Evolutionary conservation across 148 eudicot genomes (phyloP).

Genomic region (Rhododendron ovatum): DNA sequence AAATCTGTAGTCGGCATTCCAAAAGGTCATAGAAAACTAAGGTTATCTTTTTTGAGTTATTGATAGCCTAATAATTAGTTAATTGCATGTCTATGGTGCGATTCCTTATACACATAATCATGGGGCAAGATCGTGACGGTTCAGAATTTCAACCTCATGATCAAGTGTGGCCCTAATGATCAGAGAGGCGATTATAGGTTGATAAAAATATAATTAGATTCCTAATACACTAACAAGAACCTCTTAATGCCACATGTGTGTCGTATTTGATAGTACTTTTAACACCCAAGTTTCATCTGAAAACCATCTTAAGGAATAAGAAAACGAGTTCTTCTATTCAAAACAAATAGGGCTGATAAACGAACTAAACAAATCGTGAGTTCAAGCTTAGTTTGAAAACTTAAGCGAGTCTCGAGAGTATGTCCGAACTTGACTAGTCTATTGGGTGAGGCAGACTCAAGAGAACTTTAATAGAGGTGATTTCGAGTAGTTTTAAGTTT

Average conservation of each 20-base stretch:
- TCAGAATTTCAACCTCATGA: background rate
- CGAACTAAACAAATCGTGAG: background rate
- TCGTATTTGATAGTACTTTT: background rate
- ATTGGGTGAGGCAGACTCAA: too few relatives aligned
- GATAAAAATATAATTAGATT: background rate
- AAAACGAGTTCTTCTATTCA: background rate
- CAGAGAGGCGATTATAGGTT: background rate
- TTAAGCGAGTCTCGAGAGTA: too few relatives aligned
- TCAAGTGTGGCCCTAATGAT: background rate
- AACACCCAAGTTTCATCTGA: background rate
- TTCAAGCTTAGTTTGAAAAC: background rate
- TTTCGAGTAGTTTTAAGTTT: too few relatives aligned
- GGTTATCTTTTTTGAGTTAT: background rate
- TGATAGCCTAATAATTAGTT: background rate
- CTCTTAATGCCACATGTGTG: background rate
- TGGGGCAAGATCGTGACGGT: background rate
- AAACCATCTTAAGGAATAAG: background rate
- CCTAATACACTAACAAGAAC: background rate
- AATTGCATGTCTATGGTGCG: background rate
- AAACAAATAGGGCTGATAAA: background rate
- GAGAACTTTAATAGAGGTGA: too few relatives aligned
- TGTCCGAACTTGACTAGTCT: too few relatives aligned
- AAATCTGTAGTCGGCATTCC: background rate
- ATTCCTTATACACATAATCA: slow-evolving; percentile 1
- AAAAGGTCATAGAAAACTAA: background rate